Evolutionary conservation across 2,329 filamentous ascomycete genomes (phyloP), one percentile per base, ranked within the genome.

Genomic region (Ceratocystis lukuohia): DNA sequence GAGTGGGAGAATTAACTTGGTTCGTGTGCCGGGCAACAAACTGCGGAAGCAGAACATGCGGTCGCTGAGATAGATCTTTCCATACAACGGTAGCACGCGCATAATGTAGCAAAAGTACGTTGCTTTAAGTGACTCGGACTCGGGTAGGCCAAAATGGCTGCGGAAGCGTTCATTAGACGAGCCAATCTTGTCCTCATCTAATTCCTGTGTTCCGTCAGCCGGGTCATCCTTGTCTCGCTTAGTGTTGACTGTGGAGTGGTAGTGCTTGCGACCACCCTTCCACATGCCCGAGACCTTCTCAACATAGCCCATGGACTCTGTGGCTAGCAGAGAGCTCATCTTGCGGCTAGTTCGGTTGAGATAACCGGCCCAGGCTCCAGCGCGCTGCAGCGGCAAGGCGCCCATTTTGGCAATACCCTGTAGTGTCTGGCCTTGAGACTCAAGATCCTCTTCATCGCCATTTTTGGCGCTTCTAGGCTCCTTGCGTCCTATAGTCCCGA

Each of bases 251-350:
- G 37, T 88, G 45, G 57, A 28, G 62, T 88, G 86, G 72, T 97
- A 99, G 75, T 97, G 93, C 71, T 88, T 91, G 71, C 88, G 87
- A 12, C 90, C 90, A 44, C 94, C 94, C 70, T 91, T 89, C 85
- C 94, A 94, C 89, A 97, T 97, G 46, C 91, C 93, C 0, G 93
- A 96, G 0, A 97, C 92, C 75, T 96, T 97, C 73, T 95, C 92
- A 41, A 96, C 88, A 73, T 97, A 97, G 1, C 91, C 91, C 86
- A 96, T 96, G 0, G 93, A 95, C 74, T 96, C 92, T 0, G 88
- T 90, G 5, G 93, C 89, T 59, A 97, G 77, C 7, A 96, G 77
- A 33, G 80, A 89, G 68, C 89, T 90, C 85, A 97, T 89, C 44
- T 85, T 85, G 70, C 89, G 88, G 25, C 91, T 88, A 25, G 88